Percentiles rank a stretch among this genome's conserved stretches.
phyloP scores from a whole-genome alignment of 139 green algal genomes.

The Zygnema circumcarinatum region DNA sequence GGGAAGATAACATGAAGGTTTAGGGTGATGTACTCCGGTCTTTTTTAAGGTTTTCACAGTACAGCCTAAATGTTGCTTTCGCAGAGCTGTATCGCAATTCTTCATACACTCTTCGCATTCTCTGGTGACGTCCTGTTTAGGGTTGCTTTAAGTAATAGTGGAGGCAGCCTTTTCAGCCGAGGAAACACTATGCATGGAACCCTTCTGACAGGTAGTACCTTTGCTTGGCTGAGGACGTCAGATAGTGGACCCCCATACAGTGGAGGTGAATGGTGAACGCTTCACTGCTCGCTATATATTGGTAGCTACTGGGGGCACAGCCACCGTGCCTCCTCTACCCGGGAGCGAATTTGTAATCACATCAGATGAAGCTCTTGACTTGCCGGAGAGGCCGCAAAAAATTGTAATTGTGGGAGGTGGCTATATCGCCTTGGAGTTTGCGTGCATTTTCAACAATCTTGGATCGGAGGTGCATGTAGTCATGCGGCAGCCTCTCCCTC shows the following conservation, averaged over 20 bases:
- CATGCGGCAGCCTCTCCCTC: conserved; percentile 73
- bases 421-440: conserved; percentile 98
- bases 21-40: background rate
- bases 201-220: too few species aligned
- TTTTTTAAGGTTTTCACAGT: too few species aligned
- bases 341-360: conserved; percentile 90
- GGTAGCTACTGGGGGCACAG: conserved; percentile 84
- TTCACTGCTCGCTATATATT: conserved; percentile 86
- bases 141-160: too few species aligned
- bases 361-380: conserved; percentile 88
- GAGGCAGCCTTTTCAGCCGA: too few species aligned
- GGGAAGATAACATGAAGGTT: conserved; percentile 11
- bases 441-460: conserved; percentile 90
- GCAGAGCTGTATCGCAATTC: too few species aligned
- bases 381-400: conserved; percentile 75
- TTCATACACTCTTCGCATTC: too few species aligned
- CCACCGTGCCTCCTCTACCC: conserved; percentile 80
- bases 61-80: too few species aligned
- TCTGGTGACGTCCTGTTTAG: too few species aligned
- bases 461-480: conserved; percentile 84
- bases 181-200: too few species aligned
- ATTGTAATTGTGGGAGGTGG: conserved; percentile 88
- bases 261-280: conserved; percentile 73
- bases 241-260: conserved; percentile 86
- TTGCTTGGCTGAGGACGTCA: too few species aligned